These are phyloP conservation scores for Leishmania tropica DNA, from an alignment of 208 protist species.

Conservation along the genomic window DNA sequence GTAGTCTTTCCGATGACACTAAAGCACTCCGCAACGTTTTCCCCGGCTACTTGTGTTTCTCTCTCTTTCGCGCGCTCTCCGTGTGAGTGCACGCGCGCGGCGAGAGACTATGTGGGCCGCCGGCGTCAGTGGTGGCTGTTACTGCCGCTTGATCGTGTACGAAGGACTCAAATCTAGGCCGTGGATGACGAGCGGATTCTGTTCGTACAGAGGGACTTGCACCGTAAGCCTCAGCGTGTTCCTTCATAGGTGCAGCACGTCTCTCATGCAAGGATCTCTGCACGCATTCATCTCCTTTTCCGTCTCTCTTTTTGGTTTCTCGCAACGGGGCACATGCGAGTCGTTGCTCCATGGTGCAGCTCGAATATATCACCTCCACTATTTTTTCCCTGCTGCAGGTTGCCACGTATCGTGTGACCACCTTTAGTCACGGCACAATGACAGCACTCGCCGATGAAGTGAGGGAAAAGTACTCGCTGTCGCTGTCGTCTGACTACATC, in stretches of 20 bases:
- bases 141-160: background rate
- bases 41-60: background rate
- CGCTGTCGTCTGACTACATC: conserved; percentile 60
- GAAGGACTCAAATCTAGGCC: too few relatives aligned
- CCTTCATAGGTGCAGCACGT: too few relatives aligned
- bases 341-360: background rate
- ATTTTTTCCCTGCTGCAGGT: background rate
- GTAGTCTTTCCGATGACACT: background rate
- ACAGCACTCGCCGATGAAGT: conserved; percentile 41
- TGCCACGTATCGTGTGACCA: background rate
- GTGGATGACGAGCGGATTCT: background rate
- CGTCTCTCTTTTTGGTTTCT: background rate
- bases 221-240: background rate
- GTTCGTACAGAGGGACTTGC: background rate
- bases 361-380: background rate
- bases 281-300: background rate
- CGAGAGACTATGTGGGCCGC: background rate
- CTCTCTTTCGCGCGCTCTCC: background rate
- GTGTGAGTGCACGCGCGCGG: background rate
- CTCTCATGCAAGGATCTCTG: background rate
- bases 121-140: background rate
- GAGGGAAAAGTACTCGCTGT: conserved; percentile 41
- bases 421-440: conserved; percentile 21
- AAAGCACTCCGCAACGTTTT: background rate
- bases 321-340: background rate